Evolutionary conservation across 768 basidiomycete genomes (phyloP).

Genomic region (Rhizopogon vulgaris): DNA sequence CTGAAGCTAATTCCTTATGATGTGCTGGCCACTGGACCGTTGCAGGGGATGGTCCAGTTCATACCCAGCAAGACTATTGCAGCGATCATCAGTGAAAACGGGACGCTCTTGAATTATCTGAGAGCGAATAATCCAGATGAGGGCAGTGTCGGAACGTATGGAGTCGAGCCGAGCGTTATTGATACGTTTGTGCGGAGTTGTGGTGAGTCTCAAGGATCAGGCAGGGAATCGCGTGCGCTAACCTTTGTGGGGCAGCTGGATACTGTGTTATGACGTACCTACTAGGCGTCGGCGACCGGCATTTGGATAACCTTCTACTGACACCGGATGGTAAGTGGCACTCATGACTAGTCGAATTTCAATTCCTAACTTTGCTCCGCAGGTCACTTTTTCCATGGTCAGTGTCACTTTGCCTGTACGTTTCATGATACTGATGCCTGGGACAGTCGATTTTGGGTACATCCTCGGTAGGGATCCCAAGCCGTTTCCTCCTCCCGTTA

Average conservation of each 20-base stretch:
- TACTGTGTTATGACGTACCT: slow-evolving; percentile 97
- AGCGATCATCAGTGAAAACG: slow-evolving; percentile 89
- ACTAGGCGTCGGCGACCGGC: slow-evolving; percentile 94
- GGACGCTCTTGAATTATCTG: slow-evolving; percentile 82
- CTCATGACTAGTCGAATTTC: background rate
- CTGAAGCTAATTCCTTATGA: slow-evolving; percentile 87
- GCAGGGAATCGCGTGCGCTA: slow-evolving; percentile 7
- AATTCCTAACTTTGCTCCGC: background rate
- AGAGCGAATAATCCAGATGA: slow-evolving; percentile 86
- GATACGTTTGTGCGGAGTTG: slow-evolving; percentile 97
- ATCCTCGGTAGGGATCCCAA: slow-evolving; percentile 97
- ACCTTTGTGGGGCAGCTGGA: slow-evolving; percentile 56
- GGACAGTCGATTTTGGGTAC: slow-evolving; percentile 92
- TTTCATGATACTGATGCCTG: slow-evolving; percentile 8
- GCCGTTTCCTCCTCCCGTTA: slow-evolving; percentile 95
- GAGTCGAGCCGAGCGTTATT: slow-evolving; percentile 90
- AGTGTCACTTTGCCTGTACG: slow-evolving; percentile 9
- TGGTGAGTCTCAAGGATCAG: slow-evolving; percentile 49
- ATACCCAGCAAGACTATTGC: slow-evolving; percentile 95
- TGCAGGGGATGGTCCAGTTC: slow-evolving; percentile 95
- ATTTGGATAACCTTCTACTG: slow-evolving; percentile 90
- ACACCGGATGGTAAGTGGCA: slow-evolving; percentile 72
- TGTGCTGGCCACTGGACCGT: slow-evolving; percentile 85
- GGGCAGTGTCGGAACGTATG: slow-evolving; percentile 89
- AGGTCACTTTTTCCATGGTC: slow-evolving; percentile 97